Percentiles rank a stretch among this genome's conserved stretches.
Conservation (phyloP, 1,284 basidiomycete species). For the Volvariella surrecta region DNA sequence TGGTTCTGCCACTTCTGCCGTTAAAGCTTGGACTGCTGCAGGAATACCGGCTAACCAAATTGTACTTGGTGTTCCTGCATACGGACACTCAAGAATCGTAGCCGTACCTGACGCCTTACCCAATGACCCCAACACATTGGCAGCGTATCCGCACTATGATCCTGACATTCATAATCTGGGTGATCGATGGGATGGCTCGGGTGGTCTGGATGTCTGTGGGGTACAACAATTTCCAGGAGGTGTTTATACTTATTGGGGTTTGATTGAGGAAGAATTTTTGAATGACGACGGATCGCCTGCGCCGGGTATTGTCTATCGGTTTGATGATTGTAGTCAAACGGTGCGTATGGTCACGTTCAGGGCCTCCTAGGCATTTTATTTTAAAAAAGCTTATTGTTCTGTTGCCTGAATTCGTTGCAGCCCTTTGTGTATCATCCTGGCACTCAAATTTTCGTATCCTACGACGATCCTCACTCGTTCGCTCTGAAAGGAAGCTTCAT, state of each 20-base stretch:
- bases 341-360: constrained; percentile 29
- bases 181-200: constrained; percentile 45
- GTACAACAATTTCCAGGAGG: constrained; percentile 30
- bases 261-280: constrained; percentile 48
- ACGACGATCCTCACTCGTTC: constrained; percentile 51
- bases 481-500: constrained; percentile 54
- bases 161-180: constrained; percentile 34
- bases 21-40: constrained; percentile 67
- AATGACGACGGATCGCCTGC: constrained; percentile 39
- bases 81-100: constrained; percentile 58
- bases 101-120: constrained; percentile 24
- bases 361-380: constrained; percentile 1
- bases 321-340: constrained; percentile 61
- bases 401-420: no score
- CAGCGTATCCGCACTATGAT: constrained; percentile 43
- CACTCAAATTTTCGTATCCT: constrained; percentile 48
- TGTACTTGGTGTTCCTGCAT: constrained; percentile 70
- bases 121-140: constrained; percentile 22
- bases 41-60: constrained; percentile 71
- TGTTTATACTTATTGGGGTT: constrained; percentile 50
- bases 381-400: constrained; percentile 3
- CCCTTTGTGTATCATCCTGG: constrained; percentile 54
- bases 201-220: constrained; percentile 48
- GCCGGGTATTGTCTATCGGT: constrained; percentile 39
- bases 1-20: constrained; percentile 71